These are phyloP conservation scores for Septoria petroselini DNA, from an alignment of 2,329 filamentous ascomycete genomes.

Conservation along the genomic window DNA sequence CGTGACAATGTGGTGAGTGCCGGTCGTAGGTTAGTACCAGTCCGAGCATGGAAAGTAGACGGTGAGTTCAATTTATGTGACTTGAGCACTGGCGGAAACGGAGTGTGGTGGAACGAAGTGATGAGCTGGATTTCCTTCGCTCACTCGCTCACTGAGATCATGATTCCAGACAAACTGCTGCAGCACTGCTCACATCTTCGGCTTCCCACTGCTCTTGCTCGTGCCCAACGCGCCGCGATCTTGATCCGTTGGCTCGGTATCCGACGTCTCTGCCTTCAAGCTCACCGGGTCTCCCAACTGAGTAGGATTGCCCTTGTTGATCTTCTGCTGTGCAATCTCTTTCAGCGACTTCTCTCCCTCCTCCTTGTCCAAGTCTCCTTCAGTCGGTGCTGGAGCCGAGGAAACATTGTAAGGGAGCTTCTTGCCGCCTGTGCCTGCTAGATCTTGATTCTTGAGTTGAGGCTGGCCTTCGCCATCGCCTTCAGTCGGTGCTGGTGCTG, in stretches of 20 bases:
- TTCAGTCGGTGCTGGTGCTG: slow-evolving; percentile 12
- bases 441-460: slow-evolving; percentile 9
- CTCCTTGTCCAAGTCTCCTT: slow-evolving; percentile 20
- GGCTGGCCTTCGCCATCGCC: slow-evolving; percentile 3
- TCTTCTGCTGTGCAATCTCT: slow-evolving; percentile 27
- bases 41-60: too few relatives aligned
- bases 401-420: slow-evolving; percentile 2
- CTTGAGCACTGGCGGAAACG: neutral
- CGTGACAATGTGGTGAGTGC: too few relatives aligned
- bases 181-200: slow-evolving; percentile 32
- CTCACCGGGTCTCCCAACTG: slow-evolving; percentile 39
- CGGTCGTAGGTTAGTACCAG: too few relatives aligned
- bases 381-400: slow-evolving; percentile 13
- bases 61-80: too few relatives aligned
- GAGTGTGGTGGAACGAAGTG: neutral
- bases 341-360: slow-evolving; percentile 25
- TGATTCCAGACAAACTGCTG: neutral
- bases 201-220: slow-evolving; percentile 31
- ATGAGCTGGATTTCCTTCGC: neutral
- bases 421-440: slow-evolving; percentile 12
- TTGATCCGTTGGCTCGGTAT: slow-evolving; percentile 36
- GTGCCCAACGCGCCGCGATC: slow-evolving; percentile 34
- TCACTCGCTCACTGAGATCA: neutral
- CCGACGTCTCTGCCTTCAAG: slow-evolving; percentile 38
- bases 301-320: slow-evolving; percentile 34